Percentiles rank a stretch among this genome's conserved stretches.
These are phyloP conservation scores for Solanum piurae DNA, from an alignment of 257 asterid species.

Conservation along the genomic window DNA sequence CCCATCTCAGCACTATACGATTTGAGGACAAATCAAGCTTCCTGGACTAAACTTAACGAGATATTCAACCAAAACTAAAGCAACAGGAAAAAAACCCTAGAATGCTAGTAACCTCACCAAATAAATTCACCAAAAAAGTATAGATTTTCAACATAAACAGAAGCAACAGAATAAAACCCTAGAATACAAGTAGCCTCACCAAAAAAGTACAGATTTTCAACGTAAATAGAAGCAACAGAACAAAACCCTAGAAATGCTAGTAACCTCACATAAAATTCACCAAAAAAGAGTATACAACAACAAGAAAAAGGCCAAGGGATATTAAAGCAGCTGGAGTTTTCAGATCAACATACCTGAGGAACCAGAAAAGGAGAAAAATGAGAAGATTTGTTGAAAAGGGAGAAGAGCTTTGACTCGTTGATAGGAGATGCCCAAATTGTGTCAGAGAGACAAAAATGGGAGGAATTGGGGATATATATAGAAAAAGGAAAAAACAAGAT, in stretches of 20 bases:
- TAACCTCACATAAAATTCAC: background rate
- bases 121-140: background rate
- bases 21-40: background rate
- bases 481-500: background rate
- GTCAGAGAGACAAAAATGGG: accelerated
- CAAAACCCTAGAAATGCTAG: background rate
- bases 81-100: background rate
- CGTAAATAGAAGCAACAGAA: background rate
- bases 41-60: background rate
- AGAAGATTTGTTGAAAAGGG: background rate
- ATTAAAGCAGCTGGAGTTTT: background rate
- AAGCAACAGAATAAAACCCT: background rate
- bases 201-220: background rate
- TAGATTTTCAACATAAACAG: background rate
- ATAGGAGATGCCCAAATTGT: background rate
- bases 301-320: background rate
- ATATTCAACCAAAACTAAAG: background rate
- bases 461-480: background rate
- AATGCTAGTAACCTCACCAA: background rate
- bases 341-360: background rate
- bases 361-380: background rate
- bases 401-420: background rate
- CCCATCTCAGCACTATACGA: background rate
- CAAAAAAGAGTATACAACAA: background rate
- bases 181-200: background rate